These are phyloP conservation scores for Sarocladium strictum DNA, from an alignment of 2,329 filamentous ascomycete genomes.

Conservation along the genomic window DNA sequence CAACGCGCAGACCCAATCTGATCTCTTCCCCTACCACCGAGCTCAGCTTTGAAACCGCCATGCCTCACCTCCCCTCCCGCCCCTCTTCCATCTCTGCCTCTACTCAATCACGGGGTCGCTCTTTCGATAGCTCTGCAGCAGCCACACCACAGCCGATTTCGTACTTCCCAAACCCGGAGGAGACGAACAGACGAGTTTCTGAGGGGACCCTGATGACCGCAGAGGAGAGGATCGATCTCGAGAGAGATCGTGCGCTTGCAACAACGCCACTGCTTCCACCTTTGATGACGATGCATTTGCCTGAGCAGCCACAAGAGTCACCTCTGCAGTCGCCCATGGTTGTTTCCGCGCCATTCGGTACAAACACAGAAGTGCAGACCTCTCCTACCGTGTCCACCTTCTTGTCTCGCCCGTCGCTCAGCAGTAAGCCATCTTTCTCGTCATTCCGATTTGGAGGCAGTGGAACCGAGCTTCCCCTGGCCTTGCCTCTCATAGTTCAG, in stretches of 20 bases:
- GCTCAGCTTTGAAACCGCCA: slow-evolving; percentile 73
- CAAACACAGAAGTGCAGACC: slow-evolving; percentile 29
- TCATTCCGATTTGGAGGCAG: slow-evolving; percentile 63
- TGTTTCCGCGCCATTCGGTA: slow-evolving; percentile 46
- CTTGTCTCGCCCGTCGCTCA: slow-evolving; percentile 56
- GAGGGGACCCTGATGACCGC: neutral
- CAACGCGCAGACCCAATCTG: slow-evolving; percentile 38
- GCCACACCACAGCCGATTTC: slow-evolving; percentile 55
- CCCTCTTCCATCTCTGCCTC: slow-evolving; percentile 64
- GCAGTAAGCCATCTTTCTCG: slow-evolving; percentile 68
- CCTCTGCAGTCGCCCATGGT: slow-evolving; percentile 83
- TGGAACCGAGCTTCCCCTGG: slow-evolving; percentile 49
- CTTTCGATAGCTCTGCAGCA: slow-evolving; percentile 45
- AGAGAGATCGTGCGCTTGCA: slow-evolving; percentile 55
- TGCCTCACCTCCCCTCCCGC: slow-evolving; percentile 63
- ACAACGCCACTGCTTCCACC: slow-evolving; percentile 84
- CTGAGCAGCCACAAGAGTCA: slow-evolving; percentile 58
- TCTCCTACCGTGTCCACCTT: slow-evolving; percentile 42
- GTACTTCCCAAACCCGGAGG: slow-evolving; percentile 55
- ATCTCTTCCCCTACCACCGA: slow-evolving; percentile 67
- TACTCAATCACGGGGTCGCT: neutral
- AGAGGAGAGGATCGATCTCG: slow-evolving; percentile 42
- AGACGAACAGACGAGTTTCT: neutral
- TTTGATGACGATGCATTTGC: slow-evolving; percentile 57
- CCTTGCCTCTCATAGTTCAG: slow-evolving; percentile 60